Evolutionary conservation across 208 protist species (phyloP).

Genomic region (Lotmaria passim): DNA sequence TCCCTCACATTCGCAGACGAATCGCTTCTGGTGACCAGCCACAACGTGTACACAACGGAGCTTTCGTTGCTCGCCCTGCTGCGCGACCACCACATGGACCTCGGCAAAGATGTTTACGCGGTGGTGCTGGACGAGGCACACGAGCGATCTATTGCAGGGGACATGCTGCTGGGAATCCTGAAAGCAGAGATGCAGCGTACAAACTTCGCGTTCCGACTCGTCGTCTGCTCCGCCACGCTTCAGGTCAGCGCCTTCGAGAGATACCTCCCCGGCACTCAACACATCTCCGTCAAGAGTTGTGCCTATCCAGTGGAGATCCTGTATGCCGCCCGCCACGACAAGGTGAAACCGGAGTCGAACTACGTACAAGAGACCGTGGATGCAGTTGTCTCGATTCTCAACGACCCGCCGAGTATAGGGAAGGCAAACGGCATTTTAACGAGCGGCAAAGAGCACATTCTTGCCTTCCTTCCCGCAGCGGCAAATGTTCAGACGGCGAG

Average conservation of each 20-base stretch:
- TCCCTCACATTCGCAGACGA: not conserved
- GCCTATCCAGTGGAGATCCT: conserved; percentile 70
- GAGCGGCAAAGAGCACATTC: conserved; percentile 33
- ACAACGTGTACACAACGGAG: conserved; percentile 27
- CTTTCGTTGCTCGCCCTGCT: conserved; percentile 9
- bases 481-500: conserved; percentile 49
- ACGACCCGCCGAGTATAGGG: conserved; percentile 28
- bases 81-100: not conserved
- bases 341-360: conserved; percentile 61
- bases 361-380: conserved; percentile 69
- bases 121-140: conserved; percentile 99
- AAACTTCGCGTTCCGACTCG: conserved; percentile 79
- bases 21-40: not conserved
- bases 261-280: conserved; percentile 93
- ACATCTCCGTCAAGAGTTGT: conserved; percentile 94
- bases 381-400: conserved; percentile 41
- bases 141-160: conserved; percentile 96
- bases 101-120: conserved; percentile 66
- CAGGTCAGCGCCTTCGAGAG: conserved; percentile 89
- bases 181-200: conserved; percentile 91
- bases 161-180: conserved; percentile 97
- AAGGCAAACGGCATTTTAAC: not conserved
- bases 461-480: conserved; percentile 65
- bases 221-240: conserved; percentile 96
- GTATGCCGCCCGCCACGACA: conserved; percentile 45